Conservation (phyloP, 1,139 yeast genomes). For the Debaryomycetaceae sp. region DNA sequence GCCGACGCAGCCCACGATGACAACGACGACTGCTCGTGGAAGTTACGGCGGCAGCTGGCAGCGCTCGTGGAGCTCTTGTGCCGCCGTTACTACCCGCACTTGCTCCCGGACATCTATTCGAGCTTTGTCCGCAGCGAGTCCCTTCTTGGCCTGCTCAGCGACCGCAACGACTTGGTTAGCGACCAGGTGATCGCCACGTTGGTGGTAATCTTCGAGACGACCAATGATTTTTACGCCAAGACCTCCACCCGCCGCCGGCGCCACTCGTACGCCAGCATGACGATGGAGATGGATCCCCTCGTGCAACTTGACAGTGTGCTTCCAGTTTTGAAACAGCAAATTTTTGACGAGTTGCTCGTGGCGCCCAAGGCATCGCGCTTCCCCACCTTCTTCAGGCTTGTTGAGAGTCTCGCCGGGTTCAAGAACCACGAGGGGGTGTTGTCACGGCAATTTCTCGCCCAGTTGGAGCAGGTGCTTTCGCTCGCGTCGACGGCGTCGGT, state of each 20-base stretch:
- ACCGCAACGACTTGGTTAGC: conserved; percentile 38
- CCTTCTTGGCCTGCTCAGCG: conserved; percentile 26
- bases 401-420: conserved; percentile 24
- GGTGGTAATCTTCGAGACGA: conserved; percentile 22
- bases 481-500: conserved; percentile 19
- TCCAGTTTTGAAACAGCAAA: conserved; percentile 15
- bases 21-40: conserved; percentile 65
- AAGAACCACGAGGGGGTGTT: conserved; percentile 12
- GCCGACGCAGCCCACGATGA: conserved; percentile 23
- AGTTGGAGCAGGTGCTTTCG: conserved; percentile 17
- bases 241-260: conserved; percentile 7
- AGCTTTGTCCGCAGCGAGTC: conserved; percentile 14
- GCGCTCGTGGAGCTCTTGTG: conserved; percentile 24
- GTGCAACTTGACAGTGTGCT: conserved; percentile 13
- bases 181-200: conserved; percentile 32
- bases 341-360: conserved; percentile 18
- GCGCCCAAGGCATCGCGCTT: conserved; percentile 19
- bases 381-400: conserved; percentile 21
- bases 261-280: conserved; percentile 16
- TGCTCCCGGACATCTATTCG: conserved; percentile 12
- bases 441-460: conserved; percentile 14
- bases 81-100: conserved; percentile 9
- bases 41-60: conserved; percentile 55
- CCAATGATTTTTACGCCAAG: conserved; percentile 9
- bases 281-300: conserved; percentile 12